These are phyloP conservation scores for Candida takata DNA, from an alignment of 805 yeast species.

Conservation along the genomic window DNA sequence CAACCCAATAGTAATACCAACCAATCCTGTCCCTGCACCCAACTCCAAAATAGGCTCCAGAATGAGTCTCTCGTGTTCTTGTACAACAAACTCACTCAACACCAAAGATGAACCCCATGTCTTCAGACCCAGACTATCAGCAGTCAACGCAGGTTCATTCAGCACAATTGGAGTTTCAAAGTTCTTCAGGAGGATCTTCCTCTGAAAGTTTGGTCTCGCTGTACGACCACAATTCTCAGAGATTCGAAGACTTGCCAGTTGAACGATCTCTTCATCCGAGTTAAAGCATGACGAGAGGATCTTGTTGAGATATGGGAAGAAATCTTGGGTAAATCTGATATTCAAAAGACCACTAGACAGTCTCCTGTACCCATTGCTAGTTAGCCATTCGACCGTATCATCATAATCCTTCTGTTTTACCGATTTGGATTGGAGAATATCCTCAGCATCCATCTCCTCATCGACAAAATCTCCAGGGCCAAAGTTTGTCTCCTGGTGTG, in stretches of 20 bases:
- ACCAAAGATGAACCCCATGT: slow-evolving; percentile 94
- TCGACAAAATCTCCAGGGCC: slow-evolving; percentile 10
- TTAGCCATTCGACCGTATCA: slow-evolving; percentile 39
- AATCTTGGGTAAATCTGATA: slow-evolving; percentile 29
- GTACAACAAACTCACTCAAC: slow-evolving; percentile 48
- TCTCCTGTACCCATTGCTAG: slow-evolving; percentile 27
- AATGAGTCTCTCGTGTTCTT: slow-evolving; percentile 22
- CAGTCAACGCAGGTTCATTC: slow-evolving; percentile 79
- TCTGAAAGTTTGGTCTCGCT: slow-evolving; percentile 63
- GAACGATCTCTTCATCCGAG: slow-evolving; percentile 35
- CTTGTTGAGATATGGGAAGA: slow-evolving; percentile 42
- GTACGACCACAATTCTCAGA: slow-evolving; percentile 82
- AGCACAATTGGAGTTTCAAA: slow-evolving; percentile 30
- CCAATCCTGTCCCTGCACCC: slow-evolving; percentile 95
- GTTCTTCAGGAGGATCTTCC: slow-evolving; percentile 47
- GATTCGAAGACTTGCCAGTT: slow-evolving; percentile 55
- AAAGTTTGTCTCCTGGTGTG: slow-evolving; percentile 48
- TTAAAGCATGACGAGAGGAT: slow-evolving; percentile 30
- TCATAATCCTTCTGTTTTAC: slow-evolving; percentile 24
- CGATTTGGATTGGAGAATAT: slow-evolving; percentile 29
- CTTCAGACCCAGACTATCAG: slow-evolving; percentile 82
- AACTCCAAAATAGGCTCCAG: slow-evolving; percentile 47
- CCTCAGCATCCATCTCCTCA: slow-evolving; percentile 7
- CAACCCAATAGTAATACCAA: slow-evolving; percentile 62
- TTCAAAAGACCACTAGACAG: slow-evolving; percentile 24